phyloP scores from a whole-genome alignment of 2,329 filamentous ascomycete genomes.

The Fusarium piperis region DNA sequence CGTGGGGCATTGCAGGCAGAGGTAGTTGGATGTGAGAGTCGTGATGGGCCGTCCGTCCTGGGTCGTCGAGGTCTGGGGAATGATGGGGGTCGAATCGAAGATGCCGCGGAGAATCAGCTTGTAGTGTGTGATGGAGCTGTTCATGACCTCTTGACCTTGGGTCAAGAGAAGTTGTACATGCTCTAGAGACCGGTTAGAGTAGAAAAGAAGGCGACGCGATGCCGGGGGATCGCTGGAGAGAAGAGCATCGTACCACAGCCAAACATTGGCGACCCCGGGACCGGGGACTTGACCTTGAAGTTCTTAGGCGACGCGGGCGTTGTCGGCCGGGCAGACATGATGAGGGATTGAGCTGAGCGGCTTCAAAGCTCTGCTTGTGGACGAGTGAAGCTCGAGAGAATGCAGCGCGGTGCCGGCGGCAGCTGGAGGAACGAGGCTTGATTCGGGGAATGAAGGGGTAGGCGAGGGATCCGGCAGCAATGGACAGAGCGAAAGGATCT shows the following conservation, averaged over 20 bases:
- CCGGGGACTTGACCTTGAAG: conserved; percentile 67
- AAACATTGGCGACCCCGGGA: conserved; percentile 68
- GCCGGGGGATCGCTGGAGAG: conserved; percentile 1
- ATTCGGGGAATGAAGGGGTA: neutral
- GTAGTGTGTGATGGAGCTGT: conserved; percentile 76
- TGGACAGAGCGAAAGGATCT: neutral
- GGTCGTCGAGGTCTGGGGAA: conserved; percentile 71
- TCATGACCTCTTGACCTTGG: conserved; percentile 70
- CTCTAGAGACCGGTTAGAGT: conserved; percentile 60
- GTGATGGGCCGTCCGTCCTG: conserved; percentile 66
- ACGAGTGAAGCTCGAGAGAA: neutral
- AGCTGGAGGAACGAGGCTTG: conserved; percentile 6
- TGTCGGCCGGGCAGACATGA: conserved; percentile 59
- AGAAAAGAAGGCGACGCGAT: neutral
- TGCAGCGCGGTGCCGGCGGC: neutral
- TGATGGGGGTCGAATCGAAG: conserved; percentile 72
- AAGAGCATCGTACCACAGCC: conserved; percentile 66
- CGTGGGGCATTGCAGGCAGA: conserved; percentile 77
- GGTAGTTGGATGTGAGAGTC: conserved; percentile 73
- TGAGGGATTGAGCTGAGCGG: conserved; percentile 12
- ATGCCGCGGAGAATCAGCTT: conserved; percentile 76
- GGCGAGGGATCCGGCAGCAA: neutral
- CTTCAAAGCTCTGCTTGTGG: neutral
- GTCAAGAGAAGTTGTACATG: conserved; percentile 76
- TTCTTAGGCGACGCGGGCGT: conserved; percentile 65